Percentiles rank a stretch among this genome's conserved stretches.
These are phyloP conservation scores for Pisolithus marmoratus DNA, from an alignment of 768 basidiomycete species.

Conservation along the genomic window DNA sequence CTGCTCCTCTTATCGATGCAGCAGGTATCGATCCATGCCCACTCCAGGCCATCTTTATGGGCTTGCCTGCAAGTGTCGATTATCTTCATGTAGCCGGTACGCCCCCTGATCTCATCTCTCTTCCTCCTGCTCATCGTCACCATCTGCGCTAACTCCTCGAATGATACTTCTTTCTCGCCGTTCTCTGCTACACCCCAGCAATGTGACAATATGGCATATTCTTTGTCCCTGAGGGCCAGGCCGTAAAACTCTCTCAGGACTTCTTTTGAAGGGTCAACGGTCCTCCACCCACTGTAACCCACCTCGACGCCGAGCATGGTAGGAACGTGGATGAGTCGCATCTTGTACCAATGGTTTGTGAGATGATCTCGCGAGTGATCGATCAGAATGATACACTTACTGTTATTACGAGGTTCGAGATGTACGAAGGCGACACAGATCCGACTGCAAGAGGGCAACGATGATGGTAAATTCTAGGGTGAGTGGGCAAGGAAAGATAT, in stretches of 20 bases:
- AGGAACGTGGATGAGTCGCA: constrained; percentile 15
- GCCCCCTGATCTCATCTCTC: neutral
- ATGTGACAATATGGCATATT: constrained; percentile 6
- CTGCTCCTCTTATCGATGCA: constrained; percentile 17
- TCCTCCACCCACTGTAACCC: neutral
- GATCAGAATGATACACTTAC: too few relatives aligned
- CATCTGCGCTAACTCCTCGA: neutral
- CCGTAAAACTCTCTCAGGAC: neutral
- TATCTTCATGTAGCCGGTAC: constrained; percentile 4
- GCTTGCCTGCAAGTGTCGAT: neutral
- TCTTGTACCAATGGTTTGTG: neutral
- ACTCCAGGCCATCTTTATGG: neutral
- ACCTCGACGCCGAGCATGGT: constrained; percentile 16
- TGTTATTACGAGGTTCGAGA: too few relatives aligned
- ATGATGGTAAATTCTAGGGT: too few relatives aligned
- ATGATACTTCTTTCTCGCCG: neutral
- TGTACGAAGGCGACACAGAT: too few relatives aligned
- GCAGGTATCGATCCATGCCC: constrained; percentile 13
- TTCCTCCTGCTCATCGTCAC: neutral
- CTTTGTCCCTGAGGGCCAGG: neutral
- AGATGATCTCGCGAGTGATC: too few relatives aligned
- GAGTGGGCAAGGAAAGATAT: too few relatives aligned
- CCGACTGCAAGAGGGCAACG: too few relatives aligned
- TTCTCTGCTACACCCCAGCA: neutral
- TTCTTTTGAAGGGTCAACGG: neutral